Evolutionary conservation across 495 filamentous ascomycete genomes (phyloP).

Genomic region (Aspergillus leporis): DNA sequence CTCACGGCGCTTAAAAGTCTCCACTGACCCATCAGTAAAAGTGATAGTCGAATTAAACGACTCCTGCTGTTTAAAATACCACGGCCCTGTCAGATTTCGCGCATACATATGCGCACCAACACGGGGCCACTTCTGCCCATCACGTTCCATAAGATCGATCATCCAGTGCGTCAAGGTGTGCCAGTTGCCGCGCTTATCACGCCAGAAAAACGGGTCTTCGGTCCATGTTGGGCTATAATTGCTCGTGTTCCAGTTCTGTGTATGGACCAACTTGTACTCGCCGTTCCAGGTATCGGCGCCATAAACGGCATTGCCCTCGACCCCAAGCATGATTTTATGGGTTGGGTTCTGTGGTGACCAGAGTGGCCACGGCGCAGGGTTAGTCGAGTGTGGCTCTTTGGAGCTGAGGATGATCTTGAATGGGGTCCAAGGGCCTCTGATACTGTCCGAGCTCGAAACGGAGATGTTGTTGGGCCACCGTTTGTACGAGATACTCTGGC

Average conservation of each 20-base stretch:
- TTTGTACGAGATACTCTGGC: conserved; percentile 9
- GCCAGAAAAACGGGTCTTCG: conserved; percentile 45
- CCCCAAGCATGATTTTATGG: conserved; percentile 1
- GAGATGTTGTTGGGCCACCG: conserved; percentile 17
- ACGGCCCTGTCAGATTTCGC: conserved; percentile 34
- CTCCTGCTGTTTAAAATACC: conserved; percentile 37
- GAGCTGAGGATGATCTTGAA: conserved; percentile 5
- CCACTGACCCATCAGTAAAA: conserved; percentile 33
- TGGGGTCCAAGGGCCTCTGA: neutral
- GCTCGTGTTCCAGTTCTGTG: conserved; percentile 11
- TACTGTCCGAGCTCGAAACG: conserved; percentile 9
- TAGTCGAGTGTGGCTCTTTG: conserved; percentile 10
- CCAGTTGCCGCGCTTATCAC: conserved; percentile 41
- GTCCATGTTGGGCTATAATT: conserved; percentile 16
- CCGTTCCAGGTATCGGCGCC: conserved; percentile 13
- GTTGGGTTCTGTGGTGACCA: conserved; percentile 11
- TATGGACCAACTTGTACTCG: conserved; percentile 19
- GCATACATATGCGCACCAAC: conserved; percentile 40
- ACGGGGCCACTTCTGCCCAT: conserved; percentile 29
- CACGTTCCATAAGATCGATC: conserved; percentile 31
- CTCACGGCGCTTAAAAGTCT: conserved; percentile 35
- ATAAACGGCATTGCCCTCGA: conserved; percentile 12
- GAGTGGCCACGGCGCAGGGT: conserved; percentile 17
- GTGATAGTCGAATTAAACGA: conserved; percentile 38
- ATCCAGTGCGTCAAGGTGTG: conserved; percentile 40